A percentile compares a stretch with the other conserved stretches of the same genome.
These are phyloP conservation scores for Moniliophthora roreri DNA, from an alignment of 1,284 basidiomycete species.

Conservation along the genomic window DNA sequence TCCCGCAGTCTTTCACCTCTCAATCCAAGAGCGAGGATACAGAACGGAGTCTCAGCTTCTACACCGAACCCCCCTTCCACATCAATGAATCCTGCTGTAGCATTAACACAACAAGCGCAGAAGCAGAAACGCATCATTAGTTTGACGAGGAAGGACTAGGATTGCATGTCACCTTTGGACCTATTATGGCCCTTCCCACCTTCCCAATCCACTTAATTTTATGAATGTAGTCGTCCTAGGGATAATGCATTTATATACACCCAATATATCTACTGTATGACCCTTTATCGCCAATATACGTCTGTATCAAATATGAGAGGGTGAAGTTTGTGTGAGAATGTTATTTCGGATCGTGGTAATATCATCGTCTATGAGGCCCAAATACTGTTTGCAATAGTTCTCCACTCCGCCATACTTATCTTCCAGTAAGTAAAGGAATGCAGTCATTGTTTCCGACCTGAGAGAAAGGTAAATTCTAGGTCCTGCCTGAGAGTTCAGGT, in stretches of 20 bases:
- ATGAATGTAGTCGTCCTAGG: neutral
- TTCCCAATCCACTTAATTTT: too few relatives aligned
- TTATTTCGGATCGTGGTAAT: conserved; percentile 59
- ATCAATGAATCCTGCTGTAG: conserved; percentile 29
- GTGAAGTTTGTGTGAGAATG: conserved; percentile 39
- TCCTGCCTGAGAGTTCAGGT: conserved; percentile 1
- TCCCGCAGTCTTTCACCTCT: conserved; percentile 60
- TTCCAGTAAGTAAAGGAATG: conserved; percentile 59
- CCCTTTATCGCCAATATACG: neutral
- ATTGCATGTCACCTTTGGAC: neutral
- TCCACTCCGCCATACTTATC: conserved; percentile 69
- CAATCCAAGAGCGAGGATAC: conserved; percentile 63
- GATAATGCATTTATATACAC: conserved; percentile 1
- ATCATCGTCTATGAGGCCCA: conserved; percentile 58
- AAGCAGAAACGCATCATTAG: conserved; percentile 51
- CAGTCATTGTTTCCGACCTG: conserved; percentile 71
- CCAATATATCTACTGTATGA: neutral
- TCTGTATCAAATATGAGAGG: conserved; percentile 15
- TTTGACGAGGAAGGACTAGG: conserved; percentile 38
- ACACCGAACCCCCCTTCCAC: conserved; percentile 26
- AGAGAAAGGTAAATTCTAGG: conserved; percentile 2
- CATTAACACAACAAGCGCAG: conserved; percentile 40
- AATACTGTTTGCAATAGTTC: conserved; percentile 53
- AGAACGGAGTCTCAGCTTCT: conserved; percentile 37
- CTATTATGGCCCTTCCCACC: too few relatives aligned